A percentile compares a stretch with the other conserved stretches of the same genome.
Evolutionary conservation across 768 basidiomycete genomes (phyloP).

Genomic region (Lentinus brumalis): DNA sequence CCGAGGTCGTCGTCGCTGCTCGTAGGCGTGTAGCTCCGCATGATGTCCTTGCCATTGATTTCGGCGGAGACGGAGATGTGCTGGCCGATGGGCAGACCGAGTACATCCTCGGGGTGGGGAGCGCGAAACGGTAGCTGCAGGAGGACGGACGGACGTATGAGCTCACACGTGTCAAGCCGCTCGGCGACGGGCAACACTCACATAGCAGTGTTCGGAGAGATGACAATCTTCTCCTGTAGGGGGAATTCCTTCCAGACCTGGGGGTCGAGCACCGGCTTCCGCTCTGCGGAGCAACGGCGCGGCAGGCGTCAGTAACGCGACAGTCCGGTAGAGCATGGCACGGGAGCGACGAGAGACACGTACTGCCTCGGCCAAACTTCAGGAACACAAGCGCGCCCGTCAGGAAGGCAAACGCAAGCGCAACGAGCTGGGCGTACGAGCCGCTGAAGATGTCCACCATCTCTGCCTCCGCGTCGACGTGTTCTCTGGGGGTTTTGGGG

Average conservation of each 20-base stretch:
- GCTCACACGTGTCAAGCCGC: slow-evolving; percentile 1
- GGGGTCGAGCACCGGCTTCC: slow-evolving; percentile 73
- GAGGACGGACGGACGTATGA: slow-evolving; percentile 5
- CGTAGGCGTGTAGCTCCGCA: slow-evolving; percentile 94
- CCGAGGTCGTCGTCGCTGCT: slow-evolving; percentile 92
- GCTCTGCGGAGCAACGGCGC: slow-evolving; percentile 41
- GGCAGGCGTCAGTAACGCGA: slow-evolving; percentile 1
- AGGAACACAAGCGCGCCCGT: slow-evolving; percentile 53
- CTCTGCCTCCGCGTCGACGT: neutral
- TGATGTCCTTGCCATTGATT: slow-evolving; percentile 88
- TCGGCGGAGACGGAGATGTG: slow-evolving; percentile 92
- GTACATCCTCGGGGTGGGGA: slow-evolving; percentile 70
- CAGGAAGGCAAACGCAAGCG: slow-evolving; percentile 53
- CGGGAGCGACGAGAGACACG: neutral
- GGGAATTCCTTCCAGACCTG: slow-evolving; percentile 81
- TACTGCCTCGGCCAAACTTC: slow-evolving; percentile 40
- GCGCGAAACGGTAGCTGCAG: slow-evolving; percentile 85
- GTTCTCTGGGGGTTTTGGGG: slow-evolving; percentile 30
- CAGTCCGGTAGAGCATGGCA: neutral
- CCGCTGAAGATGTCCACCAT: slow-evolving; percentile 27
- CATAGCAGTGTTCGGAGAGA: slow-evolving; percentile 97
- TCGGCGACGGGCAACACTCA: slow-evolving; percentile 39
- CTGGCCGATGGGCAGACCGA: slow-evolving; percentile 95
- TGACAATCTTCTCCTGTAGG: slow-evolving; percentile 73
- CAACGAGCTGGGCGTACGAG: slow-evolving; percentile 47